phyloP scores from a whole-genome alignment of 345 rosid genomes.

The Hibiscus mutabilis region DNA sequence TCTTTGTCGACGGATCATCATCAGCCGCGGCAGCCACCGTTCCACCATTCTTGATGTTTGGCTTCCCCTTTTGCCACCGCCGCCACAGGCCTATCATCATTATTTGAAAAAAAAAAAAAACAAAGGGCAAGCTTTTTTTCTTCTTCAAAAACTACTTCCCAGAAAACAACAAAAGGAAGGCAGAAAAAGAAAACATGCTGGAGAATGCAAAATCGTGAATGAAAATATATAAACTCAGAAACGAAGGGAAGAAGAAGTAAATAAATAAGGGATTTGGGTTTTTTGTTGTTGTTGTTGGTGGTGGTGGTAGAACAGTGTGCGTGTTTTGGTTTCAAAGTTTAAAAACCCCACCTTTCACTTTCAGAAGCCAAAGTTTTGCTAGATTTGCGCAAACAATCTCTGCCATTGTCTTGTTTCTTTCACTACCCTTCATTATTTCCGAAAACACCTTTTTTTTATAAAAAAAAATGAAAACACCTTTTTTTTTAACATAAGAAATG shows the following conservation, averaged over 20 bases:
- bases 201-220: background rate
- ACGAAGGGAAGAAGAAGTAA: no score
- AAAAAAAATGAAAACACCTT: no score
- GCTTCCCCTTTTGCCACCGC: conserved; percentile 2
- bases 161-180: background rate
- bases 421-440: conserved; percentile 6
- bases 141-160: background rate
- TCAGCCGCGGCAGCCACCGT: background rate
- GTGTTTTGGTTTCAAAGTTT: background rate
- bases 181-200: background rate
- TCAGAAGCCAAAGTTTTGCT: conserved; percentile 18
- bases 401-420: conserved; percentile 16
- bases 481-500: no score
- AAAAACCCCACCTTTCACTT: conserved; percentile 3
- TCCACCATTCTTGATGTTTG: conserved; percentile 1
- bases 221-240: no score
- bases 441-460: background rate
- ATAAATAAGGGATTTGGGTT: background rate
- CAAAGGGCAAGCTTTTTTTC: background rate
- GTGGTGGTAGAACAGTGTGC: no score
- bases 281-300: no score
- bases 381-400: conserved; percentile 31
- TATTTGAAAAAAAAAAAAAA: background rate
- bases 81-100: conserved; percentile 11
- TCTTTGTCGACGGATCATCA: no score